Evolutionary conservation across 352 stramenopile species (phyloP).

Genomic region (Phytophthora hibernalis): DNA sequence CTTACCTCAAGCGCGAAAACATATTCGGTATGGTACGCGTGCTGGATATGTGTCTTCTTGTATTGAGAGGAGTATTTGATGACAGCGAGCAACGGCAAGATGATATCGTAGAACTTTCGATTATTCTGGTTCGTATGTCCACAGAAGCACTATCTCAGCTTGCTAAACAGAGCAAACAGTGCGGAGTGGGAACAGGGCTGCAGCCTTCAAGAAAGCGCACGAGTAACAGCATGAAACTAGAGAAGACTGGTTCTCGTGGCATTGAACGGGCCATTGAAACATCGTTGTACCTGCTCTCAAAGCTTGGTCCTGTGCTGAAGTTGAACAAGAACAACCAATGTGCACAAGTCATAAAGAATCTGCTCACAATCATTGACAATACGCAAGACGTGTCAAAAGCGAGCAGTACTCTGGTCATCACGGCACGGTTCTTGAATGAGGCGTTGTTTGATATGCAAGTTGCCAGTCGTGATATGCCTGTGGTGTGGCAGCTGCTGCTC

Average conservation of each 20-base stretch:
- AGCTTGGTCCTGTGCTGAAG: slow-evolving; percentile 51
- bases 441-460: slow-evolving; percentile 61
- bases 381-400: slow-evolving; percentile 3
- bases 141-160: slow-evolving; percentile 64
- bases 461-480: slow-evolving; percentile 38
- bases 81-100: slow-evolving; percentile 47
- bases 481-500: slow-evolving; percentile 52
- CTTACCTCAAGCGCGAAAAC: slow-evolving; percentile 16
- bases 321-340: slow-evolving; percentile 66
- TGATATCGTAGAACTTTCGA: slow-evolving; percentile 41
- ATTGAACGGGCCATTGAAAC: slow-evolving; percentile 31
- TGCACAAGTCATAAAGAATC: slow-evolving; percentile 55
- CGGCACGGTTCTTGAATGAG: slow-evolving; percentile 48
- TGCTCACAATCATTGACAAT: slow-evolving; percentile 42
- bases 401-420: slow-evolving; percentile 18
- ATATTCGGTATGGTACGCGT: slow-evolving; percentile 57
- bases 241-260: slow-evolving; percentile 23
- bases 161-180: slow-evolving; percentile 22
- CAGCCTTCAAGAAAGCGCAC: slow-evolving; percentile 3
- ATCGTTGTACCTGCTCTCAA: slow-evolving; percentile 52
- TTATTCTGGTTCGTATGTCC: slow-evolving; percentile 64
- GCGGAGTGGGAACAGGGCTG: neutral
- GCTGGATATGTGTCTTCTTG: slow-evolving; percentile 63
- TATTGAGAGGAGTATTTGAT: slow-evolving; percentile 64
- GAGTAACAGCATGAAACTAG: slow-evolving; percentile 17